Evolutionary conservation across 306 rosid species (phyloP), one percentile per base, ranked within the genome.

Genomic region (Dalbergia cochinchinensis): DNA sequence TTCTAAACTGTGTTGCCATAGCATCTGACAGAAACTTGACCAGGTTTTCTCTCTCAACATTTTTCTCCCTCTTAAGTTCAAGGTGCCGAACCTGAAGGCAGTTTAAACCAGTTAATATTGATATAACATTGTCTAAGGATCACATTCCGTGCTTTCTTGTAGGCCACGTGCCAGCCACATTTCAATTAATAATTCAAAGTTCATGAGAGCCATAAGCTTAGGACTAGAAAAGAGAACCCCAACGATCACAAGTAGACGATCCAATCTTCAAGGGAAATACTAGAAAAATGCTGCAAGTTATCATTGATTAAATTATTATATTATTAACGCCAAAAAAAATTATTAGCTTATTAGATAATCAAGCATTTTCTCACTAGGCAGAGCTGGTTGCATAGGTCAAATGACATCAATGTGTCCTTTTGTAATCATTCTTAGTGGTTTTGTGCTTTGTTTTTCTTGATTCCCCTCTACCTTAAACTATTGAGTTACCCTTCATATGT

Each of bases 81-180:
- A 94, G 92, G 81, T 92, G 97, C 65, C 97, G 97, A 71, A 95
- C 98, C 99, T 95, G 89, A 51, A 85, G 42, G 73, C 74, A 59
- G 61, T 78, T 64, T 26, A 22, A 83, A 68, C 64, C 14, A 77
- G 75, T 71, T 45, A 76, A 68, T 26, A 26, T 71, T 53, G 69
- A 63, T 62, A 50, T 35, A 50, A 73, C 15, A 76, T 18, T 51
- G 50, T 90, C 69, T 77, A 19, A 37, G 65, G 65, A 66, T 65
- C 19, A 51, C 22, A 65, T 63, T 53, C 22, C 69, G 50, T 16
- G 60, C 69, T 74, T 60, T 6, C 77, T 33, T 57, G 63, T 69
- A 71, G 64, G 71, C 61, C 42, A 57, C 55, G 58, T 63, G 48
- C 64, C 35, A 20, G 11, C 11, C 16, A 13, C 67, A 63, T n/a